A percentile compares a stretch with the other conserved stretches of the same genome.
Evolutionary conservation across 441 rosid species (phyloP).

Genomic region (Kokia cookei): DNA sequence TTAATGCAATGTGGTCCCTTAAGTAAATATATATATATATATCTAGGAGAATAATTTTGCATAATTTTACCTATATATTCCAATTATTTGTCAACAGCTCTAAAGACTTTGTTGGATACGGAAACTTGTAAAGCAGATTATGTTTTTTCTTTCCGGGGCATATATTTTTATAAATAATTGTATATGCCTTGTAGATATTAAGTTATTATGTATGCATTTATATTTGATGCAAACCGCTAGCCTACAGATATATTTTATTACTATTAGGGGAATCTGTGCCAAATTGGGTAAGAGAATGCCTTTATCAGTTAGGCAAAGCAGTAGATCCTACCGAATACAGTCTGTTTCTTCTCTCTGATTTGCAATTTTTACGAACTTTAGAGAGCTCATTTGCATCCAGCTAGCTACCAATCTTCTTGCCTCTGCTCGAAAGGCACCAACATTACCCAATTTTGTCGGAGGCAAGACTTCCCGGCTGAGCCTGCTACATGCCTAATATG

Average conservation of each 20-base stretch:
- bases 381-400: background rate
- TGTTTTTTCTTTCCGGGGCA: too few relatives aligned
- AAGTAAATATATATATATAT: constrained; percentile 5
- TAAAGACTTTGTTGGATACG: background rate
- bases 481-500: background rate
- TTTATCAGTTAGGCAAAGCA: constrained; percentile 7
- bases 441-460: background rate
- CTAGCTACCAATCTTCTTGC: background rate
- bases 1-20: constrained; percentile 27
- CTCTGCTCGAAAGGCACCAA: background rate
- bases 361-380: background rate
- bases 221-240: background rate
- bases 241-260: background rate
- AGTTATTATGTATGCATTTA: background rate
- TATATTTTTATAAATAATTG: background rate
- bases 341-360: background rate
- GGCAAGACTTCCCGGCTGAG: background rate
- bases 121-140: background rate
- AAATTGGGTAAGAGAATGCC: background rate
- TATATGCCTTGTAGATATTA: background rate
- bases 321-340: background rate
- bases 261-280: background rate
- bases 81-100: background rate
- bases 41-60: constrained; percentile 13
- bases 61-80: background rate